Percentiles rank a stretch among this genome's conserved stretches.
Evolutionary conservation across 768 basidiomycete genomes (phyloP).

Genomic region (Hygrocybe punicea): DNA sequence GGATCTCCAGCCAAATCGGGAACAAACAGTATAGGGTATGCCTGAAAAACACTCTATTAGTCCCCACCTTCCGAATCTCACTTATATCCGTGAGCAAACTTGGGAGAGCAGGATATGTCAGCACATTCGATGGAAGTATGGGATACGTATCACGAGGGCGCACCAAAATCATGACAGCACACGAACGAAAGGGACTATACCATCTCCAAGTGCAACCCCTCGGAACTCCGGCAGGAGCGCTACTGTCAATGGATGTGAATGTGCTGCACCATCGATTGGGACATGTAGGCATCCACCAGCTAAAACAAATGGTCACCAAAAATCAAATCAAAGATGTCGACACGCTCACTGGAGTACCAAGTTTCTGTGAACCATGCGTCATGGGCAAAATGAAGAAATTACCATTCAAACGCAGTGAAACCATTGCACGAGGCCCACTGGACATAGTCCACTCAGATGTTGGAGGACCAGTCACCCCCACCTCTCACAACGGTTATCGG

Average conservation of each 20-base stretch:
- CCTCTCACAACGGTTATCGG: not conserved
- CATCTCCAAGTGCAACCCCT: slow-evolving; percentile 3
- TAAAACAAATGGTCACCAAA: slow-evolving; percentile 16
- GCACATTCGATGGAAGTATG: slow-evolving; percentile 1
- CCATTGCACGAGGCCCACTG: slow-evolving; percentile 2
- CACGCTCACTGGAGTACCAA: slow-evolving; percentile 2
- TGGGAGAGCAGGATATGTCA: slow-evolving; percentile 3
- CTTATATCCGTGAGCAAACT: slow-evolving; percentile 12
- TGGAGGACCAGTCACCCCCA: slow-evolving; percentile 37
- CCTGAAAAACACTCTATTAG: slow-evolving; percentile 12
- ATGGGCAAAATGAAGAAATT: slow-evolving; percentile 27
- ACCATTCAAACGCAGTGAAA: slow-evolving; percentile 17
- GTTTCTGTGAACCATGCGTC: slow-evolving; percentile 30
- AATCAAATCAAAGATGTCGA: slow-evolving; percentile 15
- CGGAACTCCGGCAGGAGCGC: slow-evolving; percentile 1
- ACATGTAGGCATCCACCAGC: slow-evolving; percentile 13
- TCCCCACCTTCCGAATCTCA: slow-evolving; percentile 13
- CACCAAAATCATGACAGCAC: not conserved
- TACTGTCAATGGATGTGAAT: slow-evolving; percentile 13
- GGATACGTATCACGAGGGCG: not conserved
- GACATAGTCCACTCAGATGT: slow-evolving; percentile 34
- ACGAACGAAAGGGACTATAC: not conserved
- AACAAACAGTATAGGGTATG: slow-evolving; percentile 7
- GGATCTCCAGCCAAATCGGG: slow-evolving; percentile 9
- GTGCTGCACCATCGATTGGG: slow-evolving; percentile 19